A percentile compares a stretch with the other conserved stretches of the same genome.
These are phyloP conservation scores for Prunella vulgaris DNA, from an alignment of 257 asterid species.

Conservation along the genomic window DNA sequence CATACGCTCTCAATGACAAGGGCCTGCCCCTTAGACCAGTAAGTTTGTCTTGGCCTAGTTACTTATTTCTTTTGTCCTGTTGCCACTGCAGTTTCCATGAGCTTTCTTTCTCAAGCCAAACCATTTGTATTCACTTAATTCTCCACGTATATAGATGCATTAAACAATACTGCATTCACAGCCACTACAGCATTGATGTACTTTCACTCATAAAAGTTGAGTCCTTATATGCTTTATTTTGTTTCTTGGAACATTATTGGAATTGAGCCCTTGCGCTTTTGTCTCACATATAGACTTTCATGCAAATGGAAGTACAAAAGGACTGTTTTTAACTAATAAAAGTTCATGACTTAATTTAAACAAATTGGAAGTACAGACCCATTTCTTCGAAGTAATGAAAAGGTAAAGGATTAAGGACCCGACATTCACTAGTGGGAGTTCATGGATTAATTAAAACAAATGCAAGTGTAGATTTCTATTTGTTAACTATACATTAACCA, in stretches of 20 bases:
- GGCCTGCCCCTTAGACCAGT: conserved; percentile 98
- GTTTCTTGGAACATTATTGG: background rate
- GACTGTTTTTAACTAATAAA: no score
- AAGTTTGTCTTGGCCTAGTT: conserved; percentile 29
- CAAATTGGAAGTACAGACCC: no score
- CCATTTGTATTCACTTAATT: background rate
- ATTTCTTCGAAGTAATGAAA: no score
- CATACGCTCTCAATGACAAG: conserved; percentile 60
- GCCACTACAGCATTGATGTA: no score
- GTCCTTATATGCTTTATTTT: background rate
- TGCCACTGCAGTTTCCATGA: background rate
- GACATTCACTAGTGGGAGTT: background rate
- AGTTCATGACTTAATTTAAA: no score
- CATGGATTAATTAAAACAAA: background rate
- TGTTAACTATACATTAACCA: background rate
- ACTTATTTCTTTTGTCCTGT: background rate
- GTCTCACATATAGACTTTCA: background rate
- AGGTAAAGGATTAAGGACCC: no score
- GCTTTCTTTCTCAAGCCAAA: background rate
- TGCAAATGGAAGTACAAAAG: background rate
- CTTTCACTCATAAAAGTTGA: no score
- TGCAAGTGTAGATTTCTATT: background rate
- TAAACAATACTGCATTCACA: no score
- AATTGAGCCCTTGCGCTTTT: background rate
- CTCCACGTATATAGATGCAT: background rate